These are phyloP conservation scores for Penicillium sp. DNA, from an alignment of 2,329 filamentous ascomycete genomes.

Conservation along the genomic window DNA sequence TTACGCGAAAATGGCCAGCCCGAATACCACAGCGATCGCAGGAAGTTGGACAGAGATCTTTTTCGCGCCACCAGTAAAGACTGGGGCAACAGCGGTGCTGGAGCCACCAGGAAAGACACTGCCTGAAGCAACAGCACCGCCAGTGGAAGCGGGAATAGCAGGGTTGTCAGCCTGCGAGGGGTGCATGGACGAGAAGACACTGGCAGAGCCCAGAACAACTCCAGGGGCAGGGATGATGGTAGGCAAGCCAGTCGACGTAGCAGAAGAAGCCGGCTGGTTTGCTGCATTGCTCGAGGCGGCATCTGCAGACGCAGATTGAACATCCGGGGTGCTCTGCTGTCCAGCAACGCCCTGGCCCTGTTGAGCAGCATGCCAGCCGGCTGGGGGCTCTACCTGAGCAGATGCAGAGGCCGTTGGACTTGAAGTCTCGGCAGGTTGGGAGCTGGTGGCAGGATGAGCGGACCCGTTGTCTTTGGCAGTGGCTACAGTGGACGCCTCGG, in stretches of 20 bases:
- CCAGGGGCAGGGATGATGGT: neutral
- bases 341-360: too few species aligned
- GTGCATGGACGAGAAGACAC: neutral
- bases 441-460: too few species aligned
- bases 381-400: too few species aligned
- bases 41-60: neutral
- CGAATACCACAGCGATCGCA: neutral
- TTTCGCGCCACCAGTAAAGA: neutral
- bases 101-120: neutral
- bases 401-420: too few species aligned
- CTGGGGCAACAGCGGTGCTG: neutral
- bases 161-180: too few species aligned
- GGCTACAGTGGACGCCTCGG: constrained; percentile 7
- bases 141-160: neutral
- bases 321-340: too few species aligned
- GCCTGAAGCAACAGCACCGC: neutral
- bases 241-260: neutral
- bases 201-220: neutral
- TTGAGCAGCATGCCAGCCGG: too few species aligned
- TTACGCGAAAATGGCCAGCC: neutral
- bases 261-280: neutral
- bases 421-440: too few species aligned
- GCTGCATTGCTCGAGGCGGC: too few species aligned
- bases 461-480: too few species aligned
- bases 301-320: too few species aligned